These are phyloP conservation scores for Ophiostoma triangulosporum DNA, from an alignment of 2,329 filamentous ascomycete species.

Conservation along the genomic window DNA sequence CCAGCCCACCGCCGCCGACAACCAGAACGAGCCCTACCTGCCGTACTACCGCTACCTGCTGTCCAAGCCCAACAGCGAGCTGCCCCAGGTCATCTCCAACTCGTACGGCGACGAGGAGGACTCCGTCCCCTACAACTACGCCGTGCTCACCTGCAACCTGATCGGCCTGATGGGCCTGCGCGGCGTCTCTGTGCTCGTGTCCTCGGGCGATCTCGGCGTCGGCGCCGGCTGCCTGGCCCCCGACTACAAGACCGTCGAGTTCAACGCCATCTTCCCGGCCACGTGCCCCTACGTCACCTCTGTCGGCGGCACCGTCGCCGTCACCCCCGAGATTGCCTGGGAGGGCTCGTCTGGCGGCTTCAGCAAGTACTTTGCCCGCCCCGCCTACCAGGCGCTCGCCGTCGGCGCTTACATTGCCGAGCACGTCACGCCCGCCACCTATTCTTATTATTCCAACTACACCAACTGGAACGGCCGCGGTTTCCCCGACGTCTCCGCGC, in stretches of 20 bases:
- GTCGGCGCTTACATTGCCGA: conserved; percentile 29
- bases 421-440: conserved; percentile 21
- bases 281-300: conserved; percentile 47
- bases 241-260: conserved; percentile 21
- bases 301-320: conserved; percentile 42
- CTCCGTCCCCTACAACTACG: conserved; percentile 44
- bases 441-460: conserved; percentile 35
- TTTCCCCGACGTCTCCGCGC: conserved; percentile 19
- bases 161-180: conserved; percentile 53
- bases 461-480: conserved; percentile 23
- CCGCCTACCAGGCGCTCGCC: conserved; percentile 31
- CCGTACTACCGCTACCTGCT: conserved; percentile 49
- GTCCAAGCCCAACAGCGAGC: conserved; percentile 33
- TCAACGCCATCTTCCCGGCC: conserved; percentile 28
- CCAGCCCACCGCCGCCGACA: conserved; percentile 20
- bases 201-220: conserved; percentile 42
- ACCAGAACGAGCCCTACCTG: conserved; percentile 54
- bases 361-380: conserved; percentile 31
- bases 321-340: conserved; percentile 36
- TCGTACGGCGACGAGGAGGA: conserved; percentile 56
- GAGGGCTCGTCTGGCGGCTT: conserved; percentile 41
- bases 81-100: conserved; percentile 53
- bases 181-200: conserved; percentile 53
- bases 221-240: conserved; percentile 18
- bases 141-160: conserved; percentile 35